Percentiles rank a stretch among this genome's conserved stretches.
phyloP scores from a whole-genome alignment of 2,329 filamentous ascomycete genomes.

The Colletotrichum zoysiae region DNA sequence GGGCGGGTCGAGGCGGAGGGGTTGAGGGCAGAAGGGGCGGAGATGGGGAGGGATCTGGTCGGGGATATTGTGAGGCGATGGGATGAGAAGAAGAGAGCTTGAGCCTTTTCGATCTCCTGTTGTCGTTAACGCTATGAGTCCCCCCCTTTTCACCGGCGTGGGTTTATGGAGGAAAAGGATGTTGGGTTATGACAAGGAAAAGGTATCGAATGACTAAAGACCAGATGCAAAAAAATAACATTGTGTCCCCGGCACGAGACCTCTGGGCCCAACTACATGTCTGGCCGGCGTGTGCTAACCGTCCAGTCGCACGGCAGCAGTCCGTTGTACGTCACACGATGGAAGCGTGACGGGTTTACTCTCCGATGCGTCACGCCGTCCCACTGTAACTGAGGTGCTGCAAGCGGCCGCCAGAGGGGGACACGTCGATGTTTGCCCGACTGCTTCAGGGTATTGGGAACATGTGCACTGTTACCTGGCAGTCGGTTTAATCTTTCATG shows the following conservation, averaged over 20 bases:
- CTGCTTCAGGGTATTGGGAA: not conserved
- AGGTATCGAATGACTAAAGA: too few species aligned
- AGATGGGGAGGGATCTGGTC: constrained; percentile 7
- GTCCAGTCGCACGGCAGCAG: constrained; percentile 13
- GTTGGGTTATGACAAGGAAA: not conserved
- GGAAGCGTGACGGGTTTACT: constrained; percentile 6
- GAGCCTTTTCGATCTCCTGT: not conserved
- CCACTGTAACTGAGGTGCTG: not conserved
- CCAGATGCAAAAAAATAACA: not conserved
- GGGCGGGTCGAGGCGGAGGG: constrained; percentile 25
- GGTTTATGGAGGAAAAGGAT: not conserved
- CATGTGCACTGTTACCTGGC: not conserved
- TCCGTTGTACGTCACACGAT: not conserved
- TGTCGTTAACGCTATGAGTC: not conserved
- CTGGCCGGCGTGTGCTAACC: not conserved
- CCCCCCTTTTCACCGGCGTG: not conserved
- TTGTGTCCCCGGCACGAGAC: not conserved
- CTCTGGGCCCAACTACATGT: not conserved
- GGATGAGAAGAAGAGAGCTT: constrained; percentile 25
- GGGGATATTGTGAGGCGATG: constrained; percentile 26
- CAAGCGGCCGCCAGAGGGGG: not conserved
- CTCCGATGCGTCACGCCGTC: constrained; percentile 18
- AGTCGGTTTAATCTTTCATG: not conserved
- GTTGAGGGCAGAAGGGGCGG: constrained; percentile 5
- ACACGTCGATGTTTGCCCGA: not conserved